Conservation (phyloP, 352 stramenopile genomes). For the Phytophthora vignae region DNA sequence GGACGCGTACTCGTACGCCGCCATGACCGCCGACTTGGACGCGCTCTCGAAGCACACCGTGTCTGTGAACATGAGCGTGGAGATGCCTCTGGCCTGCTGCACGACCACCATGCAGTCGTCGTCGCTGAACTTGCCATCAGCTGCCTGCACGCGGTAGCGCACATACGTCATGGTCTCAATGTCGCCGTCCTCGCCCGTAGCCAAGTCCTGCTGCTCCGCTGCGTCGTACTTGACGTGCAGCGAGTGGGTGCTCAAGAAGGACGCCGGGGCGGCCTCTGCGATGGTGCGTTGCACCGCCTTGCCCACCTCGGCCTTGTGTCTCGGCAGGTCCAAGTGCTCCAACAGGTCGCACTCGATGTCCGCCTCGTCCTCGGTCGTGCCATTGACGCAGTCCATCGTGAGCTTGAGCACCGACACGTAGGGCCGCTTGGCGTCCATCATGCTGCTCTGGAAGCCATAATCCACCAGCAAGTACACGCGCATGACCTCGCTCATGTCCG, state of each 20-base stretch:
- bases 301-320: constrained; percentile 52
- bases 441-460: constrained; percentile 67
- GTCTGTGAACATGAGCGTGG: constrained; percentile 66
- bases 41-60: constrained; percentile 54
- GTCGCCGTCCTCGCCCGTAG: constrained; percentile 21
- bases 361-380: constrained; percentile 21
- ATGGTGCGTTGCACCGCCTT: constrained; percentile 60
- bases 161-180: constrained; percentile 55
- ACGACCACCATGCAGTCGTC: constrained; percentile 68
- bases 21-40: constrained; percentile 33
- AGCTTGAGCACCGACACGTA: constrained; percentile 65
- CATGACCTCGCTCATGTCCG: constrained; percentile 53
- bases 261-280: constrained; percentile 41
- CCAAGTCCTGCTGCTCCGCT: constrained; percentile 59
- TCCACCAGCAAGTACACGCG: constrained; percentile 61
- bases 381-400: constrained; percentile 69
- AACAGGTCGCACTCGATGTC: constrained; percentile 60
- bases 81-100: constrained; percentile 49
- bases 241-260: constrained; percentile 49
- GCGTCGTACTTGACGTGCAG: constrained; percentile 60
- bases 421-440: constrained; percentile 58
- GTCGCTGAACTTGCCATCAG: constrained; percentile 16
- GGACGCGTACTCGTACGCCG: constrained; percentile 42
- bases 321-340: constrained; percentile 62
- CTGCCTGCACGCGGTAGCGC: constrained; percentile 52